These are phyloP conservation scores for Wickerhamiella sorbophila DNA, from an alignment of 805 yeast species.

Conservation along the genomic window DNA sequence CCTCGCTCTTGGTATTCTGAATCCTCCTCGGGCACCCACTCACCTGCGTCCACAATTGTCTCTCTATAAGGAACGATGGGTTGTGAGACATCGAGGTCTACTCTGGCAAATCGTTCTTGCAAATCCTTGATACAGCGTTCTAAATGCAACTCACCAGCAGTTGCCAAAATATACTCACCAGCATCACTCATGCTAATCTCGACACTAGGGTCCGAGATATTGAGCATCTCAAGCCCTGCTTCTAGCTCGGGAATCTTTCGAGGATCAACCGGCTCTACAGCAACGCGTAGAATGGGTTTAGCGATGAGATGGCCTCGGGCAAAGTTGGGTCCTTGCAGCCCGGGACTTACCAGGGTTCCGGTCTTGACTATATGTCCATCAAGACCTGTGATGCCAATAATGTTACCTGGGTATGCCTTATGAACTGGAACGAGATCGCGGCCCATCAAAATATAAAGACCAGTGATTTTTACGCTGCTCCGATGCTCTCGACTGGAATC, in stretches of 20 bases:
- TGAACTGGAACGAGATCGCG: conserved; percentile 66
- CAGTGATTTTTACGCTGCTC: conserved; percentile 45
- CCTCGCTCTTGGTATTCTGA: conserved; percentile 14
- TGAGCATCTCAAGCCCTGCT: conserved; percentile 59
- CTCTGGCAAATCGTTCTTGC: conserved; percentile 79
- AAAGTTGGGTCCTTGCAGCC: conserved; percentile 48
- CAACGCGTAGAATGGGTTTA: conserved; percentile 90
- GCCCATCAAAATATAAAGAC: conserved; percentile 80
- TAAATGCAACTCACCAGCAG: conserved; percentile 92
- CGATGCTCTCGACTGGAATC: conserved; percentile 32
- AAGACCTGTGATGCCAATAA: conserved; percentile 86
- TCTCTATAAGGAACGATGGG: conserved; percentile 94
- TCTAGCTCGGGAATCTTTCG: conserved; percentile 61
- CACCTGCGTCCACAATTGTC: conserved; percentile 44
- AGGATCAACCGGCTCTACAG: conserved; percentile 79
- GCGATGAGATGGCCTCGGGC: conserved; percentile 63
- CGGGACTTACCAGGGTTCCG: conserved; percentile 61
- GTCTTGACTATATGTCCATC: conserved; percentile 70
- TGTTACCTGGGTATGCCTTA: conserved; percentile 84
- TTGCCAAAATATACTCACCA: conserved; percentile 87
- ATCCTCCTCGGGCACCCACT: conserved; percentile 25
- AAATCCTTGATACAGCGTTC: conserved; percentile 90
- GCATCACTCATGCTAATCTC: conserved; percentile 72
- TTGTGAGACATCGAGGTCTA: conserved; percentile 72
- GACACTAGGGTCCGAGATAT: conserved; percentile 90